phyloP scores from a whole-genome alignment of 108 stramenopile species.

The Stephanodiscus triporus region DNA sequence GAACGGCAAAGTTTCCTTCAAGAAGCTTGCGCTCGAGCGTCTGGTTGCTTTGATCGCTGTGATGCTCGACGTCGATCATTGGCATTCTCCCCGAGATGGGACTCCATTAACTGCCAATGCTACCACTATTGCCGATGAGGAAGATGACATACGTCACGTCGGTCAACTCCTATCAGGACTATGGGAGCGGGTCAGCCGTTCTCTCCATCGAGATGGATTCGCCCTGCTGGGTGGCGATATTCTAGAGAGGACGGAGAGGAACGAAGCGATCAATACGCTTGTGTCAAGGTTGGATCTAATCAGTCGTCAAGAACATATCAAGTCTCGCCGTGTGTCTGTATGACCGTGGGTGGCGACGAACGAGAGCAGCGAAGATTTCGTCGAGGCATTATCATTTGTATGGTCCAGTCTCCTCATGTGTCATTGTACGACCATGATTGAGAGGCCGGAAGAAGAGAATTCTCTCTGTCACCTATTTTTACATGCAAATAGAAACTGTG shows the following conservation, averaged over 20 bases:
- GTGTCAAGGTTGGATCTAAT: constrained; percentile 1
- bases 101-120: neutral
- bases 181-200: constrained; percentile 6
- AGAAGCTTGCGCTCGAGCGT: constrained; percentile 7
- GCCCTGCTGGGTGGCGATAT: neutral
- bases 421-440: neutral
- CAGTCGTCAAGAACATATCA: neutral
- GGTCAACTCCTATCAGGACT: constrained; percentile 8
- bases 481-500: neutral
- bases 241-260: neutral
- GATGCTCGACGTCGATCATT: constrained; percentile 5
- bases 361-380: neutral
- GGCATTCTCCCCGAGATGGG: neutral
- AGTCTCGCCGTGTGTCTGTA: constrained; percentile 1
- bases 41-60: constrained; percentile 2
- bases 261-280: constrained; percentile 3
- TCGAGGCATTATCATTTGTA: neutral
- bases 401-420: neutral
- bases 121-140: constrained; percentile 2
- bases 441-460: neutral
- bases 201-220: neutral
- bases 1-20: neutral
- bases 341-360: neutral
- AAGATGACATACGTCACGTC: constrained; percentile 6
- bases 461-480: neutral